These are phyloP conservation scores for Podila verticillata DNA, from an alignment of 192 early-diverging fungal species.

Conservation along the genomic window DNA sequence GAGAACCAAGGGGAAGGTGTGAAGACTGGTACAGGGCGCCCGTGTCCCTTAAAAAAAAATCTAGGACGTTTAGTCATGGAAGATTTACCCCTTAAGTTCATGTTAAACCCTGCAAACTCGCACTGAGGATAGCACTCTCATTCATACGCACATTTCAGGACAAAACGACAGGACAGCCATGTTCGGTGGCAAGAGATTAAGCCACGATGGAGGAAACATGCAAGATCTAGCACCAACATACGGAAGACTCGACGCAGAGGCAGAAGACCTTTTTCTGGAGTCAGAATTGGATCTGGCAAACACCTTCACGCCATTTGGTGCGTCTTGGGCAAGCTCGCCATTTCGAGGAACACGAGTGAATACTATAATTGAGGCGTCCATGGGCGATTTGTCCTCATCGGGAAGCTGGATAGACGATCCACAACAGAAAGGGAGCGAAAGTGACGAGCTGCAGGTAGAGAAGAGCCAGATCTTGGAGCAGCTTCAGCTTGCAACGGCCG, in stretches of 20 bases:
- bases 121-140: too few species aligned
- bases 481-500: conserved; percentile 16
- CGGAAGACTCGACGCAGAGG: neutral
- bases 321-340: neutral
- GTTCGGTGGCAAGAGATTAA: too few species aligned
- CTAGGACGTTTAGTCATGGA: too few species aligned
- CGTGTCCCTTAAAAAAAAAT: too few species aligned
- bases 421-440: neutral
- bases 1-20: too few species aligned
- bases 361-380: neutral
- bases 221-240: neutral
- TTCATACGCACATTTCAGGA: too few species aligned
- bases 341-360: neutral
- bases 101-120: too few species aligned
- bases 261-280: neutral
- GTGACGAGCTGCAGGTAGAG: conserved; percentile 21
- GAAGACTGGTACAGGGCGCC: too few species aligned
- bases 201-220: neutral
- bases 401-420: neutral
- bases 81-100: too few species aligned
- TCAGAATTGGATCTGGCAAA: neutral
- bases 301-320: neutral
- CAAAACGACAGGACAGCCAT: too few species aligned
- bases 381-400: neutral
- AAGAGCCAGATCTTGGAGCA: conserved; percentile 39